Evolutionary conservation across 2,329 filamentous ascomycete species (phyloP).

Genomic region (Dryadomyces quercivorus): DNA sequence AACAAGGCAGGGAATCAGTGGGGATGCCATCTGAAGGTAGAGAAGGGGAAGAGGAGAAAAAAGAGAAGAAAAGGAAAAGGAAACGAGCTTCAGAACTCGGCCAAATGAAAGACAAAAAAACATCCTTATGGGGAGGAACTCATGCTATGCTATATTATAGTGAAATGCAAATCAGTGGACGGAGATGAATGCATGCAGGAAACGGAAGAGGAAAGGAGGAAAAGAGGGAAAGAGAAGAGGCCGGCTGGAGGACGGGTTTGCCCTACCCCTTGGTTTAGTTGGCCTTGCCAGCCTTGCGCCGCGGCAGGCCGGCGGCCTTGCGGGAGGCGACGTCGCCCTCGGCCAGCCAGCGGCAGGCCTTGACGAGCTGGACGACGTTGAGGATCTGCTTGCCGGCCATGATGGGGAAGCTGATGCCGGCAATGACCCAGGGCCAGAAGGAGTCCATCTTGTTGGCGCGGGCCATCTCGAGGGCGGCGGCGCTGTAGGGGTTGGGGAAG

Average conservation of each 20-base stretch:
- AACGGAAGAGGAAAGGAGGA: not conserved
- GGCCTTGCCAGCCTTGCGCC: slow-evolving; percentile 21
- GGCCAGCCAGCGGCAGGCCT: slow-evolving; percentile 83
- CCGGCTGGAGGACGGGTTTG: not conserved
- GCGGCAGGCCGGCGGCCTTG: slow-evolving; percentile 39
- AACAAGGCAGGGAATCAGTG: too few species aligned
- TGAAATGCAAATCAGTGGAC: not conserved
- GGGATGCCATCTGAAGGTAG: not conserved
- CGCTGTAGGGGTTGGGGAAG: slow-evolving; percentile 83
- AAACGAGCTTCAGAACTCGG: not conserved
- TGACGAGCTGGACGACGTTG: slow-evolving; percentile 87
- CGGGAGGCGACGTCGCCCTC: slow-evolving; percentile 72
- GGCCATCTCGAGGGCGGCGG: slow-evolving; percentile 82
- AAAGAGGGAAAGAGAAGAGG: not conserved
- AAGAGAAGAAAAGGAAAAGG: not conserved
- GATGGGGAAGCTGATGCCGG: slow-evolving; percentile 67
- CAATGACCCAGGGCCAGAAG: slow-evolving; percentile 63
- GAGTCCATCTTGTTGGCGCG: slow-evolving; percentile 74
- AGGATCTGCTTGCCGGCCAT: slow-evolving; percentile 90
- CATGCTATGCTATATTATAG: slow-evolving; percentile 2
- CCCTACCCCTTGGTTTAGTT: slow-evolving; percentile 4
- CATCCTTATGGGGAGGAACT: not conserved
- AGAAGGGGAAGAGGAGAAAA: not conserved
- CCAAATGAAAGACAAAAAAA: not conserved
- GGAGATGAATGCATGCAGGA: not conserved